phyloP scores from a whole-genome alignment of 805 yeast genomes.

The Wickerhamiella sergipiensis region DNA sequence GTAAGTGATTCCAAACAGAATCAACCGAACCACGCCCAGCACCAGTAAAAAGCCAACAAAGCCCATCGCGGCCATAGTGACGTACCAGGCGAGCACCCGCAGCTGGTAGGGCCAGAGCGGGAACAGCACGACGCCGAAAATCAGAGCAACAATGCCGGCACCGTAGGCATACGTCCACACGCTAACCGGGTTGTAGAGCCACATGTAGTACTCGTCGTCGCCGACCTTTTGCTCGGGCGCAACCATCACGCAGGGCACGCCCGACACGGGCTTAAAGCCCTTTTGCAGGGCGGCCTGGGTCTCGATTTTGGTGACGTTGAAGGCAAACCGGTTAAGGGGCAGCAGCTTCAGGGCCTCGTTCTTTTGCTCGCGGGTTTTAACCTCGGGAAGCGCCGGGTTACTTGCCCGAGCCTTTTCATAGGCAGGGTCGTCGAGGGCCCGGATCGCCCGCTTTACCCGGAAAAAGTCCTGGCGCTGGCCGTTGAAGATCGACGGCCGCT shows the following conservation, averaged over 20 bases:
- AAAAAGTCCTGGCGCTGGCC: conserved; percentile 69
- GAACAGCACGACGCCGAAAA: conserved; percentile 56
- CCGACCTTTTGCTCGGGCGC: conserved; percentile 27
- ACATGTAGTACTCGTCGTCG: conserved; percentile 50
- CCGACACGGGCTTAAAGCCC: conserved; percentile 58
- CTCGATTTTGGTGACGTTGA: conserved; percentile 64
- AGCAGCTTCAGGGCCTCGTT: conserved; percentile 48
- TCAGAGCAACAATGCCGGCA: conserved; percentile 45
- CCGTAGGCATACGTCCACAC: conserved; percentile 43
- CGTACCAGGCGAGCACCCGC: conserved; percentile 84
- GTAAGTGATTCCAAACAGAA: conserved; percentile 49
- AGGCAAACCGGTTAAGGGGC: conserved; percentile 58
- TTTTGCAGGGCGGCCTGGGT: conserved; percentile 44
- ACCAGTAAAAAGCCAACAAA: conserved; percentile 62
- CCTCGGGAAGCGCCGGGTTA: conserved; percentile 35
- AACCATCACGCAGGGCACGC: conserved; percentile 31
- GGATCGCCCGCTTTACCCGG: conserved; percentile 61
- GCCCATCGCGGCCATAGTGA: conserved; percentile 64
- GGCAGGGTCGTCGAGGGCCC: conserved; percentile 65
- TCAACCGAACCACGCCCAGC: conserved; percentile 64
- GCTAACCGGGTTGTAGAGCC: conserved; percentile 68
- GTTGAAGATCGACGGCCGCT: conserved; percentile 66
- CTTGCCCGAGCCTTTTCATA: conserved; percentile 38
- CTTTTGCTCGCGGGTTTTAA: conserved; percentile 41
- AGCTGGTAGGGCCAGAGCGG: conserved; percentile 91